Evolutionary conservation across 306 rosid genomes (phyloP).

Genomic region (Vigna mungo): DNA sequence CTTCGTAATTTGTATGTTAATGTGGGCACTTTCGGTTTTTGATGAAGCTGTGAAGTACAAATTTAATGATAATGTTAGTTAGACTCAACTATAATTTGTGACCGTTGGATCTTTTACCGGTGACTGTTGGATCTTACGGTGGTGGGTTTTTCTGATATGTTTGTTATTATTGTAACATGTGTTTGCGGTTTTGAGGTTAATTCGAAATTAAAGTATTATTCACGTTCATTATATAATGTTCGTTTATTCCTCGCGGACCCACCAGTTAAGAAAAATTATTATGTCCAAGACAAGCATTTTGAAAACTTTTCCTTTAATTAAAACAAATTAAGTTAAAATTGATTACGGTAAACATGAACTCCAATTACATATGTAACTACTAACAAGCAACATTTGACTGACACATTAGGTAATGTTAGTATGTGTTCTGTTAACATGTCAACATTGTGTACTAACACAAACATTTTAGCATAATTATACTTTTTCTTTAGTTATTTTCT

Average conservation of each 20-base stretch:
- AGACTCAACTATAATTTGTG: too few relatives aligned
- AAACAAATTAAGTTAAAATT: background rate
- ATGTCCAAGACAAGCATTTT: too few relatives aligned
- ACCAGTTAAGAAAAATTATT: too few relatives aligned
- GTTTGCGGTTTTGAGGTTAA: too few relatives aligned
- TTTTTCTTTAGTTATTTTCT: background rate
- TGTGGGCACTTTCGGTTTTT: background rate
- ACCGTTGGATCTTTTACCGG: too few relatives aligned
- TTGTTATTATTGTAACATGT: too few relatives aligned
- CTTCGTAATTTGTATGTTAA: background rate
- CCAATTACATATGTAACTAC: background rate
- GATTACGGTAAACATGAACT: background rate
- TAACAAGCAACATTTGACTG: background rate
- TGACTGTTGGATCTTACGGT: too few relatives aligned
- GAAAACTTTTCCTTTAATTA: background rate
- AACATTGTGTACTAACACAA: slow-evolving; percentile 4
- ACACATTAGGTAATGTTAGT: background rate
- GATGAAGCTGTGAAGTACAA: background rate
- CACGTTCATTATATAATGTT: too few relatives aligned
- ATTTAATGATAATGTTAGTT: background rate
- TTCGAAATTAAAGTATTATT: too few relatives aligned
- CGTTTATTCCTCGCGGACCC: too few relatives aligned
- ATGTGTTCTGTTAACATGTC: background rate
- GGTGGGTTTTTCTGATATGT: too few relatives aligned
- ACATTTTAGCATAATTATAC: slow-evolving; percentile 9